Evolutionary conservation across 2,329 filamentous ascomycete species (phyloP).

Genomic region (Bipolaris oryzae): DNA sequence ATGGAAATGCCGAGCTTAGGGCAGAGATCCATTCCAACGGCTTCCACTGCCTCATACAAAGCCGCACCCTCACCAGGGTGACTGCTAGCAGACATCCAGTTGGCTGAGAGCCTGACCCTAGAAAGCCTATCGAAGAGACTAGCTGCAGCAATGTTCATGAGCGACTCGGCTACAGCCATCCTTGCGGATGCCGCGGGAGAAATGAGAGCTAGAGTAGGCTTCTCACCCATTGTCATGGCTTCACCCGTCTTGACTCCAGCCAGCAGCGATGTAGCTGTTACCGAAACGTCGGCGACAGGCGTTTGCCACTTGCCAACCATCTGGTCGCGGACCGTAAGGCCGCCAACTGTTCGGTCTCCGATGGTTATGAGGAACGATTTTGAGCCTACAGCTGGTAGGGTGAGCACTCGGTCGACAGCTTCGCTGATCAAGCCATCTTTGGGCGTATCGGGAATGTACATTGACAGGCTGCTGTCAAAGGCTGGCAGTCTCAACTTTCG

Average conservation of each 20-base stretch:
- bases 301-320: constrained; percentile 97
- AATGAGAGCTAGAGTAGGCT: constrained; percentile 85
- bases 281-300: constrained; percentile 90
- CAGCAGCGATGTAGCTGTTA: constrained; percentile 82
- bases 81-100: constrained; percentile 98
- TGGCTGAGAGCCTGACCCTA: constrained; percentile 87
- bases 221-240: constrained; percentile 98
- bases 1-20: constrained; percentile 90
- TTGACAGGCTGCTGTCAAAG: constrained; percentile 77
- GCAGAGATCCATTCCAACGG: constrained; percentile 91
- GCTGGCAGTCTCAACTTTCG: constrained; percentile 69
- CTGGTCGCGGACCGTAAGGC: constrained; percentile 86
- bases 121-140: constrained; percentile 73
- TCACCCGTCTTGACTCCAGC: constrained; percentile 79
- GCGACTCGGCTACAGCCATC: constrained; percentile 93
- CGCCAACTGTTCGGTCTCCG: constrained; percentile 88
- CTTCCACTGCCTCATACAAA: constrained; percentile 90
- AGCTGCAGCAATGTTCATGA: constrained; percentile 90
- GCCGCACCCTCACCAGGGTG: constrained; percentile 91
- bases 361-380: constrained; percentile 98
- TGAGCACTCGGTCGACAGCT: constrained; percentile 80
- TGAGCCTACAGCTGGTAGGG: constrained; percentile 88
- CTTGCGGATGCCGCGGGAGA: constrained; percentile 87
- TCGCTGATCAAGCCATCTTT: constrained; percentile 63
- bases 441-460: constrained; percentile 65